Conservation (phyloP, 2,329 filamentous ascomycete species). For the Botrytis cinerea region DNA sequence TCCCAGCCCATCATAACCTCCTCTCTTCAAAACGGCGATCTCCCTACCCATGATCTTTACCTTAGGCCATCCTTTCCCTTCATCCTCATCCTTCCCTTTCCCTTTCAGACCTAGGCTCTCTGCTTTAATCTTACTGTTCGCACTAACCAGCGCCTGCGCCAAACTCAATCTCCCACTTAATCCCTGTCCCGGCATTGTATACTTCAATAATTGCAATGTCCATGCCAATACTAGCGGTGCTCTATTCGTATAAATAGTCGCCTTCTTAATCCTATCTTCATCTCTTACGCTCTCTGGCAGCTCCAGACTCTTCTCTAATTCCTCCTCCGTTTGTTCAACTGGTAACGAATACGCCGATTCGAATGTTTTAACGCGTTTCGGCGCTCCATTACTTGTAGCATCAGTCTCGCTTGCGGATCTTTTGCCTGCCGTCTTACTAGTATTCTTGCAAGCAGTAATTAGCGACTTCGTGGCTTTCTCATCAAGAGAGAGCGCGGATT, state of each 20-base stretch:
- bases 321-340: constrained; percentile 48
- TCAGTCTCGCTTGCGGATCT: constrained; percentile 30
- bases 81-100: constrained; percentile 22
- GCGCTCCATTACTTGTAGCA: constrained; percentile 22
- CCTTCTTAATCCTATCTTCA: constrained; percentile 59
- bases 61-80: constrained; percentile 54
- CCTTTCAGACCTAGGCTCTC: constrained; percentile 26
- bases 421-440: constrained; percentile 33
- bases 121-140: constrained; percentile 71
- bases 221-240: constrained; percentile 83
- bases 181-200: constrained; percentile 85
- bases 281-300: constrained; percentile 57
- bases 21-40: constrained; percentile 72
- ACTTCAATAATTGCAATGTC: constrained; percentile 69
- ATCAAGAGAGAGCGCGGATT: constrained; percentile 34
- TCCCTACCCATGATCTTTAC: constrained; percentile 73
- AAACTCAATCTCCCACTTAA: constrained; percentile 80
- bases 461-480: constrained; percentile 41
- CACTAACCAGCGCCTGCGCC: constrained; percentile 80
- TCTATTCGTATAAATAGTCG: constrained; percentile 70
- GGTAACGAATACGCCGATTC: constrained; percentile 37
- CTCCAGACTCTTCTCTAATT: constrained; percentile 62
- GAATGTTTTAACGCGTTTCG: constrained; percentile 34
- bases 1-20: constrained; percentile 57
- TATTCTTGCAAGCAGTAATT: constrained; percentile 38